Base-by-base conservation (phyloP, 75 land plant species). In the Adiantum capillusveneris region DNA sequence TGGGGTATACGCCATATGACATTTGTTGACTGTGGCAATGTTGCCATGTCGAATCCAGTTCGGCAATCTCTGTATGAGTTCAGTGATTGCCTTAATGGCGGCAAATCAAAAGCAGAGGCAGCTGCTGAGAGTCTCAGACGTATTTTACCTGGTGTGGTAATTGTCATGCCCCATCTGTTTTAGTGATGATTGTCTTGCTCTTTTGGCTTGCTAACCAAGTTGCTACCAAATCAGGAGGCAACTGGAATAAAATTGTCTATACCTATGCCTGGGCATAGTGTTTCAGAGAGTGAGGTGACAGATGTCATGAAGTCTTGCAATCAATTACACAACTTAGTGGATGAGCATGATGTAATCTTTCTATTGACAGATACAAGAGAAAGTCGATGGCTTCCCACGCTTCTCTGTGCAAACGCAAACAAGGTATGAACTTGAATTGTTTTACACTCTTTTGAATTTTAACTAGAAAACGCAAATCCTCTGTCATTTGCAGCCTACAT, bases 1-100 rank as follows among this genome's bases (percentile, higher is more conserved):
- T 95, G 99, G 99, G 99, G 99, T 53, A 77, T 95, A 21, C 77
- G 93, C 19, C 81, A 84, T 62, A 95, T 95, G 25, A 90, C 99
- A 52, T 59, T 95, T 21, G 62, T 95, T 36, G 99, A 95, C 53
- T 78, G 49, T 73, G 99, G 99, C 25, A 78, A 60, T 46, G 99
- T 95, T 17, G 77, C 96, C 31, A 81, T 90, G 91, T 95, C 99
- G 31, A 95, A 95, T 74, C 97, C 97, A 41, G 52, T 87, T 57
- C 79, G 99, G 50, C 99, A 95, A 59, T 87, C 97, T 0, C 59
- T 95, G 9, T 95, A 91, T 65, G 74, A 75, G 20, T 79, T 83
- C 54, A 84, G 90, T 21, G 84, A 95, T 56, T 89, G 95, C 52
- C 75, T 89, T 7, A 81, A 85, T 79, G 92, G 88, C 37, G 99